Conservation (phyloP, 257 asterid species). For the Osmanthus fragrans region DNA sequence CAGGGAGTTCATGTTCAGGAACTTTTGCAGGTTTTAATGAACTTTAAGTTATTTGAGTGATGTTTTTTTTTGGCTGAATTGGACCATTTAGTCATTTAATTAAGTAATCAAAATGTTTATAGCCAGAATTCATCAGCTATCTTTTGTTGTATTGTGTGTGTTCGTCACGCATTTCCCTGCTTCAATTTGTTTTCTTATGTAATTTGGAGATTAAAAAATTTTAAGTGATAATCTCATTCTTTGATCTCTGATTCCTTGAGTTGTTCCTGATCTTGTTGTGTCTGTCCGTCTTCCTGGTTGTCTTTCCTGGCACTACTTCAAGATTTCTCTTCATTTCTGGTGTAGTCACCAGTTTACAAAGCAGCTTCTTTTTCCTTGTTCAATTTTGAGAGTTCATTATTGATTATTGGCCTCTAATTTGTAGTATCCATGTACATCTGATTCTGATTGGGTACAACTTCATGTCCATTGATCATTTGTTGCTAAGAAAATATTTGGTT, state of each 20-base stretch:
- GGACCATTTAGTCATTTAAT: no score
- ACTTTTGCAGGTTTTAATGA: no score
- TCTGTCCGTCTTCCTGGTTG: constrained; percentile 57
- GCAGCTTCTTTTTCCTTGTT: background rate
- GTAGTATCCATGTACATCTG: background rate
- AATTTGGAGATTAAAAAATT: constrained; percentile 64
- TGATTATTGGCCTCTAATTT: background rate
- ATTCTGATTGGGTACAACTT: background rate
- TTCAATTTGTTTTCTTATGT: no score
- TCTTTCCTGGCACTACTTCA: constrained; percentile 35
- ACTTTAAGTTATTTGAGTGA: no score
- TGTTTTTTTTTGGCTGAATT: no score
- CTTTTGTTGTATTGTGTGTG: no score
- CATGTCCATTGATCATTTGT: constrained; percentile 16
- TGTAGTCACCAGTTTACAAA: background rate
- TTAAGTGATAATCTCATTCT: constrained; percentile 66
- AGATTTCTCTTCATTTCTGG: constrained; percentile 27
- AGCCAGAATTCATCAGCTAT: no score
- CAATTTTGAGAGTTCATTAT: no score
- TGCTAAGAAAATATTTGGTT: constrained; percentile 42
- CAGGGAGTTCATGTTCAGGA: no score
- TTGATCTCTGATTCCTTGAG: constrained; percentile 69
- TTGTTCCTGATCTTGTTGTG: constrained; percentile 65
- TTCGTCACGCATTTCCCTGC: no score
- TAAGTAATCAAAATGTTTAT: no score